These are phyloP conservation scores for Fusarium sp. DNA, from an alignment of 2,329 filamentous ascomycete species.

Conservation along the genomic window DNA sequence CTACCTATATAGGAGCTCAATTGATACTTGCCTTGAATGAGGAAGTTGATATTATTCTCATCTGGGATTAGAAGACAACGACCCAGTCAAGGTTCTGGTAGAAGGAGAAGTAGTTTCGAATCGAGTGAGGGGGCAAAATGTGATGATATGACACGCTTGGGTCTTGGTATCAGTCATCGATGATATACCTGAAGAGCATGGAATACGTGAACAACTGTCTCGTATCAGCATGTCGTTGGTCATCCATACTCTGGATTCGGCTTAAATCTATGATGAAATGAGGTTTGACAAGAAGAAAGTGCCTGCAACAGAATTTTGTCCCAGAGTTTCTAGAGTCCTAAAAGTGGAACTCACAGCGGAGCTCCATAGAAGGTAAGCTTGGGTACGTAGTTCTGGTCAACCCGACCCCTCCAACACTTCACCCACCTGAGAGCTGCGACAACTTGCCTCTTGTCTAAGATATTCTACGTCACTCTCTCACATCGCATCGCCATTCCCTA, in stretches of 20 bases:
- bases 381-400: slow-evolving; percentile 26
- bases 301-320: not conserved
- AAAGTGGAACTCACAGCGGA: slow-evolving; percentile 23
- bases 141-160: not conserved
- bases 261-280: not conserved
- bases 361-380: slow-evolving; percentile 12
- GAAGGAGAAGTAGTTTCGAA: too few species aligned
- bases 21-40: not conserved
- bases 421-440: slow-evolving; percentile 22
- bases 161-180: not conserved
- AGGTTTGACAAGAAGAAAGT: not conserved
- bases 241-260: too few species aligned
- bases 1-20: not conserved
- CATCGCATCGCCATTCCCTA: not conserved
- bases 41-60: not conserved
- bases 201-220: not conserved
- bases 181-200: not conserved
- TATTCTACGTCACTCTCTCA: slow-evolving; percentile 38
- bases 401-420: slow-evolving; percentile 37
- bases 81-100: too few species aligned
- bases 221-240: not conserved
- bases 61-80: not conserved
- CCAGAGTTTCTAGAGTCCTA: not conserved
- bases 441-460: slow-evolving; percentile 18
- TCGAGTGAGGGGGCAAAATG: not conserved